Percentiles rank a stretch among this genome's conserved stretches.
Evolutionary conservation across 2,329 filamentous ascomycete genomes (phyloP).

Genomic region (Epichloe sylvatica): DNA sequence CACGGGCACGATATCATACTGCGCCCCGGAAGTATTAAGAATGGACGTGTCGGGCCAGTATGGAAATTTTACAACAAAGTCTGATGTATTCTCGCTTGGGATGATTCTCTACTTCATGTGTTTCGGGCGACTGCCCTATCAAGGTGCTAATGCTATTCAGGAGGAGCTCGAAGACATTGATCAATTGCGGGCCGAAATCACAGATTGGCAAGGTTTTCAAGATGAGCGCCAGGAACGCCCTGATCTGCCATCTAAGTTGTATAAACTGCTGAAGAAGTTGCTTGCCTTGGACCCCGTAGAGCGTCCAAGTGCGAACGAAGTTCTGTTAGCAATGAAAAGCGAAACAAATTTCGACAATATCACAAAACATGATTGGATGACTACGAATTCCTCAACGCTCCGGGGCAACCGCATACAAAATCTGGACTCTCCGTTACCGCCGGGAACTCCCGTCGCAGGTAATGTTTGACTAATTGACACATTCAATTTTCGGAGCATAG

Average conservation of each 20-base stretch:
- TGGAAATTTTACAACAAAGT: constrained; percentile 92
- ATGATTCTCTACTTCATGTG: constrained; percentile 99
- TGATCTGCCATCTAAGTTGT: constrained; percentile 76
- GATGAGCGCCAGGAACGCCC: constrained; percentile 60
- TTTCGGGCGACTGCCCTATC: constrained; percentile 78
- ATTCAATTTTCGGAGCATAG: neutral
- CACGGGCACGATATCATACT: constrained; percentile 94
- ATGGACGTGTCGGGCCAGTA: constrained; percentile 55
- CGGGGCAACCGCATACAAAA: constrained; percentile 37
- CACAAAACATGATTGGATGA: constrained; percentile 18
- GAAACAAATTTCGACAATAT: constrained; percentile 39
- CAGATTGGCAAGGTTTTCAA: constrained; percentile 74
- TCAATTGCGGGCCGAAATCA: constrained; percentile 70
- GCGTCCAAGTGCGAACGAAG: constrained; percentile 74
- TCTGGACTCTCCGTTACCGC: constrained; percentile 38
- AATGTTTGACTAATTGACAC: constrained; percentile 5
- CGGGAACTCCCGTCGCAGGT: constrained; percentile 36
- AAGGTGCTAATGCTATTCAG: constrained; percentile 66
- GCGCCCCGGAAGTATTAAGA: constrained; percentile 81
- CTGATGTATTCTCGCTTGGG: constrained; percentile 92
- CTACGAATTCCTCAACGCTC: constrained; percentile 26
- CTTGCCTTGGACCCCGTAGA: constrained; percentile 63
- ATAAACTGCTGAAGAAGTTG: constrained; percentile 67
- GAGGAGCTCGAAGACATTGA: constrained; percentile 91
- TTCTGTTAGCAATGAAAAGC: constrained; percentile 62